Percentiles rank a stretch among this genome's conserved stretches.
Conservation (phyloP, 768 basidiomycete genomes). For the Macrolepiota dolichaula region DNA sequence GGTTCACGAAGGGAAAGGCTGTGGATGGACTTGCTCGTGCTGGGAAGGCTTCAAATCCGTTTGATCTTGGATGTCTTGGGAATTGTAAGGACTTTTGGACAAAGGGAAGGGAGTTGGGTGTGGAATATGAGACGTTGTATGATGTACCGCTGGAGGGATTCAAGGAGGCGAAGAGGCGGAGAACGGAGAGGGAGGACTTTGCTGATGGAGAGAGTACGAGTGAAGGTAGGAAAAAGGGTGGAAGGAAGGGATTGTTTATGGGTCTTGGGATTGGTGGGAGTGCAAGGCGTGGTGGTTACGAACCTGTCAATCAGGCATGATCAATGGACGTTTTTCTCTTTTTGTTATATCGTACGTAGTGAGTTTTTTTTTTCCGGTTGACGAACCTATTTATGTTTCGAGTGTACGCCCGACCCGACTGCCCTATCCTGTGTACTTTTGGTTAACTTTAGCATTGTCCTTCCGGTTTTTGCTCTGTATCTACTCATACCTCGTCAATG, state of each 20-base stretch:
- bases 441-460: background rate
- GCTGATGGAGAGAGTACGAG: conserved; percentile 55
- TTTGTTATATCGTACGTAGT: background rate
- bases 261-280: conserved; percentile 49
- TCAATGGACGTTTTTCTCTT: background rate
- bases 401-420: too few species aligned
- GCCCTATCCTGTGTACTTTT: background rate
- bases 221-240: conserved; percentile 27
- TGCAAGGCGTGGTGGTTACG: conserved; percentile 52
- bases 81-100: conserved; percentile 97
- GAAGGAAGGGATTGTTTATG: conserved; percentile 53
- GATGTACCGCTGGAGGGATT: conserved; percentile 89
- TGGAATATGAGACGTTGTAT: conserved; percentile 88
- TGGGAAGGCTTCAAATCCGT: conserved; percentile 81
- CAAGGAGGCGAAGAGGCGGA: conserved; percentile 61
- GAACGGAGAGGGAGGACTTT: conserved; percentile 53
- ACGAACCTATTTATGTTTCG: background rate
- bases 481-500: background rate
- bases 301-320: conserved; percentile 62
- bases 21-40: conserved; percentile 82
- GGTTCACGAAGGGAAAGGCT: conserved; percentile 90
- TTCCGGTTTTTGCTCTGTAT: background rate
- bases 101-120: conserved; percentile 76
- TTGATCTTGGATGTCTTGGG: conserved; percentile 72
- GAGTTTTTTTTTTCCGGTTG: background rate